Base-by-base conservation (phyloP, 176 grass and related monocot species). In the Miscanthus lutarioriparius region DNA sequence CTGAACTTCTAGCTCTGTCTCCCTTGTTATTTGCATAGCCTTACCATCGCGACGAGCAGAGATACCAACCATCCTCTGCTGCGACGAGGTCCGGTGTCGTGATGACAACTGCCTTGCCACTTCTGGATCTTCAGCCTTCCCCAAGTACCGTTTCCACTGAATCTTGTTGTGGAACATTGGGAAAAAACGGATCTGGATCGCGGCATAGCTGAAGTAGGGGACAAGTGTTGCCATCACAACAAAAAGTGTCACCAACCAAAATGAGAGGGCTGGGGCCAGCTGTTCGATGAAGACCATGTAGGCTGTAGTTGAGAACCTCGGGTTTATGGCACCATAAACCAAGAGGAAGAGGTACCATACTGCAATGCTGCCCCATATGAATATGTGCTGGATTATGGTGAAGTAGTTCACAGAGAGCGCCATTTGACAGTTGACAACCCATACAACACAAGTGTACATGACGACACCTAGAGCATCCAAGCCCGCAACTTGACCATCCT, bases 81-180 rank as follows among this genome's bases (percentile, higher is more conserved):
- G 86, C 8, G 92, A 92, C 0, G 91, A 91, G 6, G 83, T 86
- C 51, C 81, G 69, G 10, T 91, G 88, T 9, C 72, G 66, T 48
- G 94, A 91, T 0, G 93, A 96, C 17, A 92, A 84, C 73, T 99
- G 93, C 27, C 97, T 92, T 75, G 92, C 90, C 45, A 99, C 71
- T 78, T 99, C 97, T 6, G 92, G 93, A 80, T 99, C 93, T 75
- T 95, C 93, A 5, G 97, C 90, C 61, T 87, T 91, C 26, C 97
- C 93, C 15, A 91, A 62, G 32, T 89, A 87, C 63, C 97, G 82
- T 64, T 91, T 89, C 97, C 97, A 99, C 67, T 99, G 97, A 51
- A 99, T 92, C 97, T 88, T 90, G 75, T 99, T 99, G 54, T 99
- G 97, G 86, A 96, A 90, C 97, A 99, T 99, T 3, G 97, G 97